These are phyloP conservation scores for Corylus heterophylla DNA, from an alignment of 306 rosid genomes.

Conservation along the genomic window DNA sequence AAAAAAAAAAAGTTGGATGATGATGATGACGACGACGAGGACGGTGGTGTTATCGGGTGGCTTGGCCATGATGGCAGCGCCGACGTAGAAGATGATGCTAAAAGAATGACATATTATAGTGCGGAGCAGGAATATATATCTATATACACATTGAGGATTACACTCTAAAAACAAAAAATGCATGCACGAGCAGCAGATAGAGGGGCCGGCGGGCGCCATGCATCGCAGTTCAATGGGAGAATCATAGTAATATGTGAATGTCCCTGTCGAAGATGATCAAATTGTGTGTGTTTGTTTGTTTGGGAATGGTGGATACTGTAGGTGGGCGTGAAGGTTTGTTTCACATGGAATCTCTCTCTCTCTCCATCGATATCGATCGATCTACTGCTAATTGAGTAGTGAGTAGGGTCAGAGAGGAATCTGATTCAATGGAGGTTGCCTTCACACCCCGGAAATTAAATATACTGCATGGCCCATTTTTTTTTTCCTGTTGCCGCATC, in stretches of 20 bases:
- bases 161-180: neutral
- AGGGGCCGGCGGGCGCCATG: conserved; percentile 3
- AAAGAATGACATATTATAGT: neutral
- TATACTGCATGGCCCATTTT: conserved; percentile 32
- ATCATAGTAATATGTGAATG: neutral
- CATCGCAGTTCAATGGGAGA: neutral
- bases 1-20: no score
- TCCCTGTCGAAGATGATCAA: neutral
- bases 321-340: conserved; percentile 4
- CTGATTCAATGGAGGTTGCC: conserved; percentile 38
- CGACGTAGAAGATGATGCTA: conserved; percentile 1
- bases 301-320: neutral
- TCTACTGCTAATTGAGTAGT: conserved; percentile 7
- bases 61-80: neutral
- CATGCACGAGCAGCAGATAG: neutral
- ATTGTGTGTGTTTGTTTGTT: neutral
- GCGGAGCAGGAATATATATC: neutral
- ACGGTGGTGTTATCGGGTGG: neutral
- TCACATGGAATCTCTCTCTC: conserved; percentile 9
- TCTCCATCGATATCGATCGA: neutral
- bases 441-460: conserved; percentile 28
- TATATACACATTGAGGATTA: neutral
- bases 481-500: conserved; percentile 50
- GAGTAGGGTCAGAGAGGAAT: conserved; percentile 32
- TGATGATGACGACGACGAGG: no score